Conservation (phyloP, 768 basidiomycete species). For the Rubroboletus satanas region DNA sequence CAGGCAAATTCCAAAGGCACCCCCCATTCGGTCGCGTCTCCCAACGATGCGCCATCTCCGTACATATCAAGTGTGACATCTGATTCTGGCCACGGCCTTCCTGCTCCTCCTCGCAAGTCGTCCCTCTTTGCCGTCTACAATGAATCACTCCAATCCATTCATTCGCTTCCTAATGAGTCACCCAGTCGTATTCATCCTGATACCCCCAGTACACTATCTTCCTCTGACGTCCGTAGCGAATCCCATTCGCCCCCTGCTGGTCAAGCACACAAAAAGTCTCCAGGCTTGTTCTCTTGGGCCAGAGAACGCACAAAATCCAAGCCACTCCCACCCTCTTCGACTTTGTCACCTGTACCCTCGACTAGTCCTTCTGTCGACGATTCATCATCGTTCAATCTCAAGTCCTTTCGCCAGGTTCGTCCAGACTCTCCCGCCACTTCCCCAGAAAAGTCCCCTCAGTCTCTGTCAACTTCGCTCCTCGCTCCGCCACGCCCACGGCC, state of each 20-base stretch:
- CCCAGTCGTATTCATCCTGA: conserved; percentile 16
- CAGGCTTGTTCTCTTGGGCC: conserved; percentile 35
- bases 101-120: conserved; percentile 61
- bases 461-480: conserved; percentile 24
- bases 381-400: conserved; percentile 60
- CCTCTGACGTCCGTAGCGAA: conserved; percentile 9
- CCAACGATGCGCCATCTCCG: conserved; percentile 27
- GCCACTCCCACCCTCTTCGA: conserved; percentile 27
- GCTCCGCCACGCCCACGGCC: conserved; percentile 45
- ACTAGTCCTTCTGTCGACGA: conserved; percentile 20
- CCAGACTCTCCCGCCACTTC: conserved; percentile 37
- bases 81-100: conserved; percentile 42
- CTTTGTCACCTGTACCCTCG: conserved; percentile 31
- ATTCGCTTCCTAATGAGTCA: conserved; percentile 53
- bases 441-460: conserved; percentile 22
- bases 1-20: conserved; percentile 4
- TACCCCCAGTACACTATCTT: conserved; percentile 18
- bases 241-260: conserved; percentile 14
- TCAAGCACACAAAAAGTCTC: conserved; percentile 32
- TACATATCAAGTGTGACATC: conserved; percentile 39
- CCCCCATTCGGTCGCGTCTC: conserved; percentile 9
- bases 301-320: conserved; percentile 37
- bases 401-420: conserved; percentile 67
- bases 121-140: conserved; percentile 60
- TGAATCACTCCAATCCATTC: conserved; percentile 48